Conservation (phyloP, 352 stramenopile species). For the Proteromonas lacertae region DNA sequence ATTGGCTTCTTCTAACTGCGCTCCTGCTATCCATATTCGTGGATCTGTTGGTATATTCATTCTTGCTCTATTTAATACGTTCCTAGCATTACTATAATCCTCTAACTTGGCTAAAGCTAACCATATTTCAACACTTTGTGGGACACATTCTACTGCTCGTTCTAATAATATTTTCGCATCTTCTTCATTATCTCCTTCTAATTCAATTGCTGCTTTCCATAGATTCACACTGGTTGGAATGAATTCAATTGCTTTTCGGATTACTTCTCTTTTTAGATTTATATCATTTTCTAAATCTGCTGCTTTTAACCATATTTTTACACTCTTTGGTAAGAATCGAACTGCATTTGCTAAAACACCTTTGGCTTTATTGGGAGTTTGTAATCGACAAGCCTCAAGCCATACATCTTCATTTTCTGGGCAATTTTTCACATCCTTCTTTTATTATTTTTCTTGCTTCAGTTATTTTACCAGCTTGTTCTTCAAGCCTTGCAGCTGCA, state of each 20-base stretch:
- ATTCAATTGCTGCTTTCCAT: conserved; percentile 88
- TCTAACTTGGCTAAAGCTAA: conserved; percentile 78
- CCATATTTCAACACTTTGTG: conserved; percentile 84
- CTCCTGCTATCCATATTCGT: conserved; percentile 86
- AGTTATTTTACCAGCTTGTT: conserved; percentile 63
- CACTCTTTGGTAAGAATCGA: conserved; percentile 45
- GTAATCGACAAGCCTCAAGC: conserved; percentile 75
- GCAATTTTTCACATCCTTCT: conserved; percentile 66
- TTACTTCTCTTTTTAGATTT: conserved; percentile 37
- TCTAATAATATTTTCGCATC: conserved; percentile 67
- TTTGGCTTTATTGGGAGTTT: conserved; percentile 79
- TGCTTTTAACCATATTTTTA: conserved; percentile 78
- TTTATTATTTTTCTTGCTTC: conserved; percentile 86
- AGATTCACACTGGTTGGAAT: conserved; percentile 80
- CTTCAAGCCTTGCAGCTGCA: conserved; percentile 75
- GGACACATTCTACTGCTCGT: conserved; percentile 87
- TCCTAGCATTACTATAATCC: conserved; percentile 86
- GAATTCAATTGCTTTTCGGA: conserved; percentile 51
- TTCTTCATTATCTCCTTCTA: conserved; percentile 67
- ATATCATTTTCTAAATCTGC: conserved; percentile 62
- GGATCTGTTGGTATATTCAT: conserved; percentile 70
- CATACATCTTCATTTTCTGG: conserved; percentile 84
- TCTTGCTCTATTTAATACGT: conserved; percentile 62
- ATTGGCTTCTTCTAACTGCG: conserved; percentile 90
- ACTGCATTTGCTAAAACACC: conserved; percentile 76